phyloP scores from a whole-genome alignment of 1,284 basidiomycete species.

The Boletus austroedulis region DNA sequence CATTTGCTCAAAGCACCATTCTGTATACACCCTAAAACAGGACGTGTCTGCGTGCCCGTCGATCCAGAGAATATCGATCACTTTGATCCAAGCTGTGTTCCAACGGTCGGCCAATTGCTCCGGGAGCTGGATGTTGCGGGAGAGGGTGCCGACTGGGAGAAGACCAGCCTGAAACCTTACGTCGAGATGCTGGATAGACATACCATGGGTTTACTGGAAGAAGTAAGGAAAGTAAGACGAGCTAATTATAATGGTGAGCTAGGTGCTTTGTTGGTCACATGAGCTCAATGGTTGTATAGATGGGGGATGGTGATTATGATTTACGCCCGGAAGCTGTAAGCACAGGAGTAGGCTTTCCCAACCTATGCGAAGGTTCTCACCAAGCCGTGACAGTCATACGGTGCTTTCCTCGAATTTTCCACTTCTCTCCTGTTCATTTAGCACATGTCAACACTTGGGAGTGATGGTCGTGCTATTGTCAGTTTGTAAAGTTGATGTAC shows the following conservation, averaged over 20 bases:
- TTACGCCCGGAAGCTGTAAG: background rate
- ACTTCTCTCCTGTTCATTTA: background rate
- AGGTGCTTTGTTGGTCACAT: background rate
- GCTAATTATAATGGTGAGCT: slow-evolving; percentile 28
- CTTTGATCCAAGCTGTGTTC: slow-evolving; percentile 86
- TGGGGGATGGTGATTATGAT: slow-evolving; percentile 25
- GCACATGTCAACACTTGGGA: background rate
- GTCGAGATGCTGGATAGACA: slow-evolving; percentile 89
- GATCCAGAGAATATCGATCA: slow-evolving; percentile 74
- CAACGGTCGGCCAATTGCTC: slow-evolving; percentile 83
- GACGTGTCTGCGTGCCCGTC: slow-evolving; percentile 92
- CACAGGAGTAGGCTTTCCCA: background rate
- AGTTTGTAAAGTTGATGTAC: background rate
- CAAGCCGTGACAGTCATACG: background rate
- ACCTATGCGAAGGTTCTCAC: background rate
- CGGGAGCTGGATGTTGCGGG: slow-evolving; percentile 65
- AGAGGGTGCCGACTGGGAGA: slow-evolving; percentile 60
- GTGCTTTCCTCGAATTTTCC: background rate
- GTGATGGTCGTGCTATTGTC: background rate
- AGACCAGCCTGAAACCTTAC: slow-evolving; percentile 81
- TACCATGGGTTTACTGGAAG: slow-evolving; percentile 55
- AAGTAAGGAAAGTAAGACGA: slow-evolving; percentile 52
- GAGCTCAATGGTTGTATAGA: slow-evolving; percentile 16
- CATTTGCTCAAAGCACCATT: slow-evolving; percentile 98
- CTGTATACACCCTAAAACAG: slow-evolving; percentile 95